Percentiles rank a stretch among this genome's conserved stretches.
phyloP scores from a whole-genome alignment of 2,329 filamentous ascomycete species.

The Ambrosiella cleistominuta region DNA sequence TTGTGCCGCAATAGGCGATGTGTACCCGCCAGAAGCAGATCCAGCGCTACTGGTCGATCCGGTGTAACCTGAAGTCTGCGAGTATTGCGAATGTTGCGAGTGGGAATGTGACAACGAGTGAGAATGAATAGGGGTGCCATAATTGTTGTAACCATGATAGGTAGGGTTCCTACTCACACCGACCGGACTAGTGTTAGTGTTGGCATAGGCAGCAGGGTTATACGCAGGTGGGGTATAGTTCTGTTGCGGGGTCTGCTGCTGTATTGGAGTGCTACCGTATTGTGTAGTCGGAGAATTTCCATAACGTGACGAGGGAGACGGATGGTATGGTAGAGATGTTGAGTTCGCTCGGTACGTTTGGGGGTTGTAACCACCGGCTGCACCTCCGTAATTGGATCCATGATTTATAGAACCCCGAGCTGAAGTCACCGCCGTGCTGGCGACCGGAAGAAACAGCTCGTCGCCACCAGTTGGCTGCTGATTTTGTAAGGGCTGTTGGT shows the following conservation, averaged over 20 bases:
- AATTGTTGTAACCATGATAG: constrained; percentile 30
- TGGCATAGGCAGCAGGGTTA: constrained; percentile 42
- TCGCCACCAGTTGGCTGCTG: constrained; percentile 3
- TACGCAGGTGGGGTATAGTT: constrained; percentile 52
- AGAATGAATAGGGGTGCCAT: constrained; percentile 21
- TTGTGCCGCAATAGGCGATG: constrained; percentile 5
- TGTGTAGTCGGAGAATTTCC: constrained; percentile 5
- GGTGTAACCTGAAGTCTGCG: constrained; percentile 1
- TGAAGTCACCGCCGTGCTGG: constrained; percentile 10
- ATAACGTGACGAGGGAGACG: constrained; percentile 14
- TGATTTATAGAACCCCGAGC: constrained; percentile 14
- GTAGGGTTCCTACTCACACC: constrained; percentile 33
- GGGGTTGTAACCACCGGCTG: constrained; percentile 3
- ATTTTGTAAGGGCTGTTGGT: constrained; percentile 16
- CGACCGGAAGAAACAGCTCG: constrained; percentile 11
- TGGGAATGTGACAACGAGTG: constrained; percentile 9
- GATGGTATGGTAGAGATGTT: constrained; percentile 13
- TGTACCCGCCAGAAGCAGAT: constrained; percentile 16
- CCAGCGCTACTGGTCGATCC: constrained; percentile 1
- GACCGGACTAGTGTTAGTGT: constrained; percentile 18
- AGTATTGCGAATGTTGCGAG: background rate
- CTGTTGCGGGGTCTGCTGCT: constrained; percentile 21
- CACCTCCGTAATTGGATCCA: constrained; percentile 14
- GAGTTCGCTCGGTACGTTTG: constrained; percentile 8
- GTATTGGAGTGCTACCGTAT: constrained; percentile 2